phyloP scores from a whole-genome alignment of 495 filamentous ascomycete species.

The Xylaria acuta region DNA sequence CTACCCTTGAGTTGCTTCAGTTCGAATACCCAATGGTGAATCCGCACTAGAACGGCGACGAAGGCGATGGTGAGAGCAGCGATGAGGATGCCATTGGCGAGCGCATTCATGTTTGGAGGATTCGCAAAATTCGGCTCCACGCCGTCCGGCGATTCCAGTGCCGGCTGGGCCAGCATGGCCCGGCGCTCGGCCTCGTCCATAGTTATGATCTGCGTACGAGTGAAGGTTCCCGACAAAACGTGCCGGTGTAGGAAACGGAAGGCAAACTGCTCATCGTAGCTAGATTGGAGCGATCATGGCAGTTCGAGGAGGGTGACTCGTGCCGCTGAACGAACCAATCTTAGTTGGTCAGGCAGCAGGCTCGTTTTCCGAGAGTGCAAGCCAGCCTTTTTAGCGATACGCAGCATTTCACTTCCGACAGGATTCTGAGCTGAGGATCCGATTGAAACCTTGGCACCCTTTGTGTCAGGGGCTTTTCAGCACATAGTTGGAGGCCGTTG shows the following conservation, averaged over 20 bases:
- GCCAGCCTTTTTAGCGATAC: slow-evolving; percentile 3
- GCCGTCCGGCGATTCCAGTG: slow-evolving; percentile 12
- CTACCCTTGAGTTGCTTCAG: slow-evolving; percentile 11
- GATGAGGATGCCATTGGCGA: slow-evolving; percentile 8
- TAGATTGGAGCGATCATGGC: background rate
- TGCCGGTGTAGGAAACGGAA: background rate
- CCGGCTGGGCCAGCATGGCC: slow-evolving; percentile 19
- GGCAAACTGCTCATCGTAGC: slow-evolving; percentile 9
- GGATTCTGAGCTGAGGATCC: slow-evolving; percentile 7
- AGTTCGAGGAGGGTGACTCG: background rate
- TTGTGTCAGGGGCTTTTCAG: background rate
- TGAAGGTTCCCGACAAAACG: background rate
- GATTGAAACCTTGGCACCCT: slow-evolving; percentile 13
- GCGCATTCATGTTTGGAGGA: slow-evolving; percentile 21
- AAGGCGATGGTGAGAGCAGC: background rate
- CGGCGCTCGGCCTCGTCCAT: slow-evolving; percentile 10
- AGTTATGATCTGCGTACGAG: background rate
- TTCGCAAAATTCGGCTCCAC: slow-evolving; percentile 18
- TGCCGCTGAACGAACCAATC: background rate
- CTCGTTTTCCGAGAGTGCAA: slow-evolving; percentile 1
- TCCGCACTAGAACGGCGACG: background rate
- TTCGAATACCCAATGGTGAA: slow-evolving; percentile 14
- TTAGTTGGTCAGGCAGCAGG: background rate
- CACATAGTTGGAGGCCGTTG: slow-evolving; percentile 6
- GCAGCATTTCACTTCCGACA: background rate